Percentiles rank a stretch among this genome's conserved stretches.
Conservation (phyloP, 163 green algal species). For the Chlamydomonas reinhardtii region DNA sequence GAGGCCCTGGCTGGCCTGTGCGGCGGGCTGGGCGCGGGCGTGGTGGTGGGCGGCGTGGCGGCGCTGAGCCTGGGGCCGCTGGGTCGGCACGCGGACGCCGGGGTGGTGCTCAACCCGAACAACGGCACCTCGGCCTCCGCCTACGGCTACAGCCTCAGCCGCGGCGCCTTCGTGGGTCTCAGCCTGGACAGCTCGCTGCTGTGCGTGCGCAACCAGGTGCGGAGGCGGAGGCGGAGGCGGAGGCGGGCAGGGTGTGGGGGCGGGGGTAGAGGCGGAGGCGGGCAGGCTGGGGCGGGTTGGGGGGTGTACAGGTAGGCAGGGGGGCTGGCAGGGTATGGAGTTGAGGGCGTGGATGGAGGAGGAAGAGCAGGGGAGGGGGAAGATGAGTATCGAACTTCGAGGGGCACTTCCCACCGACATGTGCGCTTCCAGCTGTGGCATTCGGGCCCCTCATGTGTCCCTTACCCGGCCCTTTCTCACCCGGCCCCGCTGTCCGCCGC, state of each 20-base stretch:
- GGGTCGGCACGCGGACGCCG: conserved; percentile 52
- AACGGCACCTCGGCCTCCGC: conserved; percentile 24
- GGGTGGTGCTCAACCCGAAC: conserved; percentile 31
- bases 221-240: neutral
- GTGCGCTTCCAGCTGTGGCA: no score
- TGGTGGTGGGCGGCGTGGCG: conserved; percentile 66
- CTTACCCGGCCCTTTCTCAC: no score
- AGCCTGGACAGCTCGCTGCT: conserved; percentile 74
- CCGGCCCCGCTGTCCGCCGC: no score
- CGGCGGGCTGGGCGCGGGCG: conserved; percentile 33
- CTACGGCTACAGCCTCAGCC: conserved; percentile 70
- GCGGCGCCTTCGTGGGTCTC: conserved; percentile 77
- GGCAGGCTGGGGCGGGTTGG: no score
- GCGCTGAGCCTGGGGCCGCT: conserved; percentile 71
- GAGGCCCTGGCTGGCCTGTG: conserved; percentile 57
- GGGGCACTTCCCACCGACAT: no score
- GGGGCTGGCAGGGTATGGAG: no score
- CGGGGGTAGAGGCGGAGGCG: no score
- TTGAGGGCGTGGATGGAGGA: no score
- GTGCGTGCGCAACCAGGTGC: conserved; percentile 59
- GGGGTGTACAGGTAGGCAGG: no score
- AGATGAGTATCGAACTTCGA: no score
- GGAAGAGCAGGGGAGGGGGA: no score
- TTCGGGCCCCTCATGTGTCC: no score
- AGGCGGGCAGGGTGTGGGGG: neutral